A percentile compares a stretch with the other conserved stretches of the same genome.
phyloP scores from a whole-genome alignment of 441 rosid genomes.

The Populus tomentosa region DNA sequence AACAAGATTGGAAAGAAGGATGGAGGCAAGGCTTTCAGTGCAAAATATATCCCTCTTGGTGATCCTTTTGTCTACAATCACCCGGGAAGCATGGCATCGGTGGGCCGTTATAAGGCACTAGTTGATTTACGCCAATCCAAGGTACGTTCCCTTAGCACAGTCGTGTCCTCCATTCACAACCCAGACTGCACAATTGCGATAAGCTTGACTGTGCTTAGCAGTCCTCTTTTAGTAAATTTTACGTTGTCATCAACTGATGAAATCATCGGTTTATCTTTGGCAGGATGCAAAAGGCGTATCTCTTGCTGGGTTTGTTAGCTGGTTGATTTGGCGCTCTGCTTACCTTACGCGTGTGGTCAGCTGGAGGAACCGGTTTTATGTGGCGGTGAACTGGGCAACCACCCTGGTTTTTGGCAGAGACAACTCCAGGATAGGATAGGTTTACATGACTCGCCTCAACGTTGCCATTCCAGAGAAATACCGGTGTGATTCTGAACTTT shows the following conservation, averaged over 20 bases:
- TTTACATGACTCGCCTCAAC: neutral
- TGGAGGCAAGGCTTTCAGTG: slow-evolving; percentile 60
- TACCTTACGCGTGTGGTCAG: no score
- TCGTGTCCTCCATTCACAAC: neutral
- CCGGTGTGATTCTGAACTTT: neutral
- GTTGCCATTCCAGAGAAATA: neutral
- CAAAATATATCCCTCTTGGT: slow-evolving; percentile 47
- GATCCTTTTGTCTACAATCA: slow-evolving; percentile 84
- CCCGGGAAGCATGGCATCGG: slow-evolving; percentile 91
- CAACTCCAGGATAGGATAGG: no score
- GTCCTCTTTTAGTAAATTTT: neutral
- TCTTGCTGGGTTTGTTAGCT: slow-evolving; percentile 70
- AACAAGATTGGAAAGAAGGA: slow-evolving; percentile 56
- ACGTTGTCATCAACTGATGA: neutral
- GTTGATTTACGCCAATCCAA: slow-evolving; percentile 86
- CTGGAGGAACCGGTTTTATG: no score
- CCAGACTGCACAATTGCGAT: neutral
- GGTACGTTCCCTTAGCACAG: slow-evolving; percentile 24
- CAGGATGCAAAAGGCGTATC: slow-evolving; percentile 75
- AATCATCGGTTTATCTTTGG: neutral
- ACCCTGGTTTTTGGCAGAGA: no score
- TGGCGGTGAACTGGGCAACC: no score
- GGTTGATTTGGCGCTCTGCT: no score
- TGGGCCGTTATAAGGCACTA: slow-evolving; percentile 82
- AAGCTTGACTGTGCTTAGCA: neutral